A percentile compares a stretch with the other conserved stretches of the same genome.
Conservation (phyloP, 2,329 filamentous ascomycete species). For the Pezicula rhizophila region DNA sequence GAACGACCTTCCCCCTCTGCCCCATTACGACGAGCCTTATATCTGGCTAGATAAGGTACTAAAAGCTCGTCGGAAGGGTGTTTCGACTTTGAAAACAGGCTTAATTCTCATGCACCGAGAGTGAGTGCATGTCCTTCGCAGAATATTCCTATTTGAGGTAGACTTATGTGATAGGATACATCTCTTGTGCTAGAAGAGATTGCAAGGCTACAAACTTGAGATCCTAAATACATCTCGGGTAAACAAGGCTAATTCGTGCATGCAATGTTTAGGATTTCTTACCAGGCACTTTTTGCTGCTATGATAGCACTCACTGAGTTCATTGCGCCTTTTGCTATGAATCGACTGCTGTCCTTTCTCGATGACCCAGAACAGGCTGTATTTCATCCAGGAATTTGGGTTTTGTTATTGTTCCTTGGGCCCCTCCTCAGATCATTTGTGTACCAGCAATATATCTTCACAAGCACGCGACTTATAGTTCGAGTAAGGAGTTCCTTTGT, state of each 20-base stretch:
- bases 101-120: not conserved
- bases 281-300: not conserved
- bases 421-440: conserved; percentile 41
- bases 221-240: too few species aligned
- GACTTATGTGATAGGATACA: too few species aligned
- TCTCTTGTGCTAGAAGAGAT: too few species aligned
- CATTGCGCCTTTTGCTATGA: conserved; percentile 47
- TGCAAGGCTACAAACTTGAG: too few species aligned
- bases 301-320: conserved; percentile 33
- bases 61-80: not conserved
- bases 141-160: too few species aligned
- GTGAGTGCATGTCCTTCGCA: too few species aligned
- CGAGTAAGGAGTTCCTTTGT: conserved; percentile 51
- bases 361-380: conserved; percentile 36
- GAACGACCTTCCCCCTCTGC: not conserved
- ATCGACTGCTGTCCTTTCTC: conserved; percentile 46
- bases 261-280: not conserved
- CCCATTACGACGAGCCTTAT: not conserved
- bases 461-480: conserved; percentile 48
- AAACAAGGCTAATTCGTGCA: too few species aligned
- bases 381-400: conserved; percentile 46
- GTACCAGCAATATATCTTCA: conserved; percentile 53
- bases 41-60: not conserved
- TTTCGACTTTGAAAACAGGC: not conserved
- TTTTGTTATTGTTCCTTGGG: conserved; percentile 46